A percentile compares a stretch with the other conserved stretches of the same genome.
These are phyloP conservation scores for Ensete glaucum DNA, from an alignment of 176 grass and related monocot genomes.

Conservation along the genomic window DNA sequence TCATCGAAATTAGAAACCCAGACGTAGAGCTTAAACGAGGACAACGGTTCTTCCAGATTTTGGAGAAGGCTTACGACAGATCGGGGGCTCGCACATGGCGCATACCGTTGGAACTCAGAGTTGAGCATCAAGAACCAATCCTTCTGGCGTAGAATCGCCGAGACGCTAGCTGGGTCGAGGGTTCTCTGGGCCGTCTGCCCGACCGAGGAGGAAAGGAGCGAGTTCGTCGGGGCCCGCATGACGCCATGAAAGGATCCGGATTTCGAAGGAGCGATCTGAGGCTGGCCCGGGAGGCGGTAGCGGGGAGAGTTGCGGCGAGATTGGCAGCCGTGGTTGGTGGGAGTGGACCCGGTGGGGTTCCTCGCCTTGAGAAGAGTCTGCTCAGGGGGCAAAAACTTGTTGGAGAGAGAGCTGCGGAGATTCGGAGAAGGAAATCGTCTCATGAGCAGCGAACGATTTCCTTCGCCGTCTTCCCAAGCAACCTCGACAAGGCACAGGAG, in stretches of 20 bases:
- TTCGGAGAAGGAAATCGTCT: not conserved
- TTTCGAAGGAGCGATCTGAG: not conserved
- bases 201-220: slow-evolving; percentile 8
- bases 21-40: slow-evolving; percentile 55
- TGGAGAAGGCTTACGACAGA: slow-evolving; percentile 41
- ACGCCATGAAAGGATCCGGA: not conserved
- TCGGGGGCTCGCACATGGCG: slow-evolving; percentile 25
- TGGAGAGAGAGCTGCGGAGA: not conserved
- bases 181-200: not conserved
- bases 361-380: not conserved
- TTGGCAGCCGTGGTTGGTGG: not conserved
- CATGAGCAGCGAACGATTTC: not conserved
- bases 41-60: slow-evolving; percentile 27
- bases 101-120: slow-evolving; percentile 32
- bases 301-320: not conserved
- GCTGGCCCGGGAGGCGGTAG: not conserved
- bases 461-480: not conserved
- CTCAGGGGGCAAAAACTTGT: not conserved
- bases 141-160: slow-evolving; percentile 30
- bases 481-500: not conserved
- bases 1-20: slow-evolving; percentile 57
- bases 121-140: slow-evolving; percentile 53
- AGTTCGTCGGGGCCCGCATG: not conserved
- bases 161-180: slow-evolving; percentile 38
- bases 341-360: not conserved